phyloP scores from a whole-genome alignment of 2,329 filamentous ascomycete species.

The Aspergillus pseudoviridinutans region DNA sequence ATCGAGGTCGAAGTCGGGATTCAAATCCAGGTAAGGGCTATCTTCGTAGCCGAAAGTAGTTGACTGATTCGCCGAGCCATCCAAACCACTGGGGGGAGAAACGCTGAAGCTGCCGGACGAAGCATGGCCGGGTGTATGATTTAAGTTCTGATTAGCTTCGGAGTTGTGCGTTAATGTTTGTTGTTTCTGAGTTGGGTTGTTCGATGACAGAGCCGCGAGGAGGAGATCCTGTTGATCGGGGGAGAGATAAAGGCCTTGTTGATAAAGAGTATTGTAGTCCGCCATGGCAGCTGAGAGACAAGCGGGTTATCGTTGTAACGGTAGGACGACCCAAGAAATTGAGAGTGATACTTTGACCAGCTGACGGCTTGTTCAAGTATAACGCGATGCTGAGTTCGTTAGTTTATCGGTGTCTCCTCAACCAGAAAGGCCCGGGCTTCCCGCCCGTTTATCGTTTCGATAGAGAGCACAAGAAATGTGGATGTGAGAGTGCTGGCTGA shows the following conservation, averaged over 20 bases:
- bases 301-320: not conserved
- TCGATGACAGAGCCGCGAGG: constrained; percentile 71
- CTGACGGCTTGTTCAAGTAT: not conserved
- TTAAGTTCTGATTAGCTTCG: constrained; percentile 20
- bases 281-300: constrained; percentile 26
- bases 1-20: constrained; percentile 75
- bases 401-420: constrained; percentile 1
- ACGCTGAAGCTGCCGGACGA: constrained; percentile 41
- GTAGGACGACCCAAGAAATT: not conserved
- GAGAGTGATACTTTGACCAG: not conserved
- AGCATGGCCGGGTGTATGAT: constrained; percentile 36
- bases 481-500: not conserved
- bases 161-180: constrained; percentile 15
- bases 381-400: not conserved
- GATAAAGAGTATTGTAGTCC: constrained; percentile 38
- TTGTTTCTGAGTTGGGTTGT: constrained; percentile 45
- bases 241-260: constrained; percentile 64
- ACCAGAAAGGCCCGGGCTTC: constrained; percentile 26
- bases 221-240: constrained; percentile 73
- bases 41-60: constrained; percentile 49
- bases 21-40: constrained; percentile 80
- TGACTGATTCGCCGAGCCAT: constrained; percentile 33
- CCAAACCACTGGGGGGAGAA: constrained; percentile 28
- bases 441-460: constrained; percentile 29
- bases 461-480: constrained; percentile 1